Base-by-base conservation (phyloP, 2,329 filamentous ascomycete species). In the Acephala macrosclerotiorum region DNA sequence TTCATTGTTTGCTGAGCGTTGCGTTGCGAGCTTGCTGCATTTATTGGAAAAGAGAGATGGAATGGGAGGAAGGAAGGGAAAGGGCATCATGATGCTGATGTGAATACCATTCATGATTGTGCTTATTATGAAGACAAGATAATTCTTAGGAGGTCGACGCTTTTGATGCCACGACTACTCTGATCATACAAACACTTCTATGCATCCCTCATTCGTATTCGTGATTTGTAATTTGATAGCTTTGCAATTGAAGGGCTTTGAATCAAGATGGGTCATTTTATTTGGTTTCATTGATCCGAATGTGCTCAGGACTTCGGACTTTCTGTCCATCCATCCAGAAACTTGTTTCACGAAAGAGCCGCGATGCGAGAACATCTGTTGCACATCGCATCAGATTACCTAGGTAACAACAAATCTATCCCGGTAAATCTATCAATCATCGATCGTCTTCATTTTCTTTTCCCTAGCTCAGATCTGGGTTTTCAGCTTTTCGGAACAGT, bases 21-120 rank as follows among this genome's bases (percentile, higher is more conserved):
- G 62, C 60, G 33, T 59, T 62, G 55, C 22, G 47, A 49, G 55
- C 45, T 64, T 62, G 56, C 38, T 64, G 58, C 62, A 67, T 67
- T 66, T 62, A 40, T 33, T 33, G 29, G 29, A 5, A n/a, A n/a
- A n/a, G 29, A 5, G 29, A 33, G 29, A 33, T 33, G 29, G 38
- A 26, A 14, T 26, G 22, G 18, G 42, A 36, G n/a, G 47, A 49
- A 40, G 38, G 35, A 20, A 7, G 51, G 20, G 60, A 12, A 33
- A 47, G 38, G 35, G 26, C 14, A 60, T 36, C 3, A 25, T 3
- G 49, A 33, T 26, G 26, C 22, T 33, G 29, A 33, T 33, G 29
- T 9, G 29, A 33, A 51, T 18, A 12, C 25, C 22, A 53, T 53
- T 53, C 49, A 53, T 53, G 49, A 53, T 26, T 53, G 49, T 29